Conservation (phyloP, 352 stramenopile genomes). For the Pythium phragmiticola region DNA sequence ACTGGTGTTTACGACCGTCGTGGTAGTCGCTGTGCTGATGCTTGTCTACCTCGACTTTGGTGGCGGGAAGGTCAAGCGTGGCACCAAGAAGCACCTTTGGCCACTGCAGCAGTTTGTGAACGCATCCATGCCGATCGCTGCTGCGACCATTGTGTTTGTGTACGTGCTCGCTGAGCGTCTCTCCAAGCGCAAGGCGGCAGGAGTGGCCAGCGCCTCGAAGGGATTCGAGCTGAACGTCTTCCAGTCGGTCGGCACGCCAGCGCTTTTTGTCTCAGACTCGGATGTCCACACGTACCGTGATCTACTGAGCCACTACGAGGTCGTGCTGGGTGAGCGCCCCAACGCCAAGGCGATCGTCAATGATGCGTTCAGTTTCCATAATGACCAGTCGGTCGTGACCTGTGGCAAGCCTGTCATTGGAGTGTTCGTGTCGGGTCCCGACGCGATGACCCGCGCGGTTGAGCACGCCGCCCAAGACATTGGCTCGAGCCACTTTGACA, state of each 20-base stretch:
- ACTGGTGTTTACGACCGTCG: conserved; percentile 3
- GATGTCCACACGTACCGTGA: conserved; percentile 20
- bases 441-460: conserved; percentile 21
- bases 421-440: conserved; percentile 27
- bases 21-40: conserved; percentile 6
- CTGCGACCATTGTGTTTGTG: conserved; percentile 4
- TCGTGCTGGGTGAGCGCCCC: conserved; percentile 14
- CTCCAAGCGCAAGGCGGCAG: conserved; percentile 7
- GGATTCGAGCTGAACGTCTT: conserved; percentile 11
- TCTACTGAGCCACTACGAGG: conserved; percentile 21
- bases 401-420: conserved; percentile 17
- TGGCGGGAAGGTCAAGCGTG: conserved; percentile 16
- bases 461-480: conserved; percentile 19
- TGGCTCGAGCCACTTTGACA: conserved; percentile 22
- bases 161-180: conserved; percentile 11
- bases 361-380: conserved; percentile 1
- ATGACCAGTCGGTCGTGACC: background rate
- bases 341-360: conserved; percentile 7
- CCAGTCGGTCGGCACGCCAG: background rate
- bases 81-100: conserved; percentile 16
- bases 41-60: conserved; percentile 25
- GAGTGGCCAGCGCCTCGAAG: background rate
- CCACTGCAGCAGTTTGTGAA: conserved; percentile 28
- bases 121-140: conserved; percentile 1
- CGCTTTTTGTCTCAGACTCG: background rate